phyloP scores from a whole-genome alignment of 805 yeast genomes.

The Wickerhamiella brachini region DNA sequence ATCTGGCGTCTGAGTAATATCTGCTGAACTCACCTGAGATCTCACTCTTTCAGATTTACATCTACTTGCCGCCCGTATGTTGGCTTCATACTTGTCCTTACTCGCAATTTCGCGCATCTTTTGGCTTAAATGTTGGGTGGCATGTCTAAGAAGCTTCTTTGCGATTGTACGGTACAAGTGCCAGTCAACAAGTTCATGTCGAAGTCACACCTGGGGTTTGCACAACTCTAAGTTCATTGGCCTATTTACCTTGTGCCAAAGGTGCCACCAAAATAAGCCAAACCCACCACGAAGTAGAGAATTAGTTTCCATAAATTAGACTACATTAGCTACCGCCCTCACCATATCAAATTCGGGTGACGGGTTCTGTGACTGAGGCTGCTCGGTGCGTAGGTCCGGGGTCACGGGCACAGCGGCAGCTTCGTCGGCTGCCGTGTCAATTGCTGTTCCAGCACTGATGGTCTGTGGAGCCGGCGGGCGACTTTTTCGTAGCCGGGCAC shows the following conservation, averaged over 20 bases:
- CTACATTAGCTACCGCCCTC: slow-evolving; percentile 3
- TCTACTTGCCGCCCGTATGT: no score
- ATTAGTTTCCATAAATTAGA: background rate
- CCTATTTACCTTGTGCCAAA: no score
- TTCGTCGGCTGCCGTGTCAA: background rate
- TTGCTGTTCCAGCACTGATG: background rate
- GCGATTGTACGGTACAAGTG: no score
- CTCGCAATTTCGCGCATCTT: no score
- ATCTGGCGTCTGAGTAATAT: background rate
- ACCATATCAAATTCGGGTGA: slow-evolving; percentile 6
- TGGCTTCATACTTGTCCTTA: no score
- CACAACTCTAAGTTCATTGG: no score
- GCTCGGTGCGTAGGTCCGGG: background rate
- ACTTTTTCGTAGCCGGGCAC: slow-evolving; percentile 10
- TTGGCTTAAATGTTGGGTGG: no score
- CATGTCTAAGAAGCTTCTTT: no score
- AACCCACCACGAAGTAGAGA: background rate
- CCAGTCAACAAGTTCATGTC: no score
- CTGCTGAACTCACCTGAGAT: background rate
- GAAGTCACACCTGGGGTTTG: no score
- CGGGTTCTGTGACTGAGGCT: background rate
- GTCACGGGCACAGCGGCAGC: background rate
- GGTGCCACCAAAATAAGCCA: background rate
- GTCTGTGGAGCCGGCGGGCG: background rate
- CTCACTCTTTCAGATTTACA: no score